Evolutionary conservation across 805 yeast genomes (phyloP), one percentile per base, ranked within the genome.

Genomic region (Hanseniaspora clermontiae): DNA sequence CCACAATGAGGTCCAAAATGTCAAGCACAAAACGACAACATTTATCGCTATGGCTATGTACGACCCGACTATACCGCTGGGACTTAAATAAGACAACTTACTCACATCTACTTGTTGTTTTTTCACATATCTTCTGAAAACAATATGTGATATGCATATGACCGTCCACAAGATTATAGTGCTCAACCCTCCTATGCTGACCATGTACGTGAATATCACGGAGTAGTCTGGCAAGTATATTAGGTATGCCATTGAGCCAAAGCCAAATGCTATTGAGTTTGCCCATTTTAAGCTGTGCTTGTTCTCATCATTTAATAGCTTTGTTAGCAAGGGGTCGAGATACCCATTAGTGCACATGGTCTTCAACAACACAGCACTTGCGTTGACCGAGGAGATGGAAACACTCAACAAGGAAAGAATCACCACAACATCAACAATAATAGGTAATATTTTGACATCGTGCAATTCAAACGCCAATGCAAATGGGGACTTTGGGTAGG

Each of bases 101-200:
- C 75, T 77, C 17, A 78, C 69, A 11, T 70, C 62, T 65, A 83
- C 74, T 40, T 83, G 83, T 67, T 81, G 83, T 10, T 62, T 70
- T n/a, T 65, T 65, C 60, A 75, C 57, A 9, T 83, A 84, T 56
- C 73, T 61, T 64, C 87, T 81, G 71, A 83, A 84, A 62, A 90
- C 74, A 52, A 86, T 70, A 64, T 83, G 90, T 47, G 83, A 78
- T 43, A 77, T 69, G 64, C 84, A 81, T 60, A 85, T 81, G 7
- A 87, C 78, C 52, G 82, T 83, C 95, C 95, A 86, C 38, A 87
- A 82, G 69, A 84, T 80, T 59, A 85, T 73, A n/a, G 89, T 81
- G 0, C 89, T 80, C 60, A 86, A 72, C 59, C 90, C 90, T 43
- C 88, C 81, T 37, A 86, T 68, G n/a, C 90, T 84, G 63, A 83